Base-by-base conservation (phyloP, 495 filamentous ascomycete genomes). In the Polyplosphaeria fusca region DNA sequence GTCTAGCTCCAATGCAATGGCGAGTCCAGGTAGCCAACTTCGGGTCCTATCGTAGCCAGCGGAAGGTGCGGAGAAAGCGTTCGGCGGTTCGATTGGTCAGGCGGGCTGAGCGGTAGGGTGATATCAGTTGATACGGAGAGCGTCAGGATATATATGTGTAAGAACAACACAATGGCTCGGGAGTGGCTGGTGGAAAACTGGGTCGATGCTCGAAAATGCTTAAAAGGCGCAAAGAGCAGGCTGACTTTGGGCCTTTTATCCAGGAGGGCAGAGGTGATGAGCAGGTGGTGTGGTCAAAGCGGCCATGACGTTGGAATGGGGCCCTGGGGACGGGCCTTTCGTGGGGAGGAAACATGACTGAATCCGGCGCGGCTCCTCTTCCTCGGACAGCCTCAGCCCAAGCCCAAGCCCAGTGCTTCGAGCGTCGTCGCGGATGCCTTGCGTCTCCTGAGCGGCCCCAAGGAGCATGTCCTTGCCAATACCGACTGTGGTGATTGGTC, bases 51-150 rank as follows among this genome's bases (percentile, higher is more conserved):
- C 14, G 30, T 7, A 7, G 30, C 30, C 14, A 7, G 30, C 30
- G 30, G 30, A 35, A 14, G 14, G 14, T 35, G 30, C 30, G 30
- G 30, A 35, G 30, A 35, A 7, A 7, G 7, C 30, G 7, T 7
- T 35, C 30, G 1, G 43, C 16, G 19, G 30, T 32, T 5, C 16
- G 27, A 16, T 23, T 24, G 27, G 41, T 16, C 25, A 47, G 57
- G 49, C 55, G 57, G 57, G 50, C 41, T 38, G 54, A 58, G 38
- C 28, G 37, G 58, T 51, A 41, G 45, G 37, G 45, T 61, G 52
- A 55, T 49, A 47, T 63, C 38, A 58, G 28, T 22, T 25, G 9
- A 25, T 24, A 5, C 5, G 54, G 19, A 23, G 52, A 24, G 9
- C 14, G 12, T 30, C 14, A 20, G 27, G 47, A 20, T 19, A n/a